Base-by-base conservation (phyloP, 768 basidiomycete genomes). In the Boletus bicolor region DNA sequence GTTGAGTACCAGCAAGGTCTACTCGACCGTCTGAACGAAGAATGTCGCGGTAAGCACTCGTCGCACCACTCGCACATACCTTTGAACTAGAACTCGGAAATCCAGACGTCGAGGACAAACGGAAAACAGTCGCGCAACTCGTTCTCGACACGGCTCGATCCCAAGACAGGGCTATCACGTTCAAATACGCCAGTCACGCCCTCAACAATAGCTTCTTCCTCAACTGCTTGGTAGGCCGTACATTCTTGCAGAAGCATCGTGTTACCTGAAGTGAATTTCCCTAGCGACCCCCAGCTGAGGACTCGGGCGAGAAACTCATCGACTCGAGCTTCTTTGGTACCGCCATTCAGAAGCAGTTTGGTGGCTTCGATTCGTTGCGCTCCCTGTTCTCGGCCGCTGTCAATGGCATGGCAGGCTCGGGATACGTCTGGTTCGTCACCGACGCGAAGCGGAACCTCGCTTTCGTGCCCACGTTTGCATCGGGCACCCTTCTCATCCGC, bases 151-250 rank as follows among this genome's bases (percentile, higher is more conserved):
- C 88, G 10, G 82, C 92, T 0, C 64, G 74, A 15, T 73, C 82
- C 32, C 81, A 81, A 42, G 75, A 81, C 24, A 73, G 83, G 50
- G 79, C 84, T 1, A 72, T 95, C 50, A 82, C 84, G 26, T 98
- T 94, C 73, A 96, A 91, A 72, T 93, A 95, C 66, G 93, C 95
- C 4, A 89, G 89, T 59, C 82, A 92, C 45, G 91, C 96, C 6
- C 76, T 98, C 58, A 99, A 98, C 75, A 98, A 97, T 72, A 85
- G 86, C 63, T 98, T 92, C 81, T 98, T 98, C 79, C 80, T 99
- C 30, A 82, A 91, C 61, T 79, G 79, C 54, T 78, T 99, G 38
- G 96, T 98, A 69, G 49, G 93, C 79, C 30, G 12, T 5, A 21
- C 21, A 17, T 21, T 10, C 24, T 21, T 15, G 10, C 15, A 2